Base-by-base conservation (phyloP, 2,329 filamentous ascomycete genomes). In the Kalaharituber pfeilii region DNA sequence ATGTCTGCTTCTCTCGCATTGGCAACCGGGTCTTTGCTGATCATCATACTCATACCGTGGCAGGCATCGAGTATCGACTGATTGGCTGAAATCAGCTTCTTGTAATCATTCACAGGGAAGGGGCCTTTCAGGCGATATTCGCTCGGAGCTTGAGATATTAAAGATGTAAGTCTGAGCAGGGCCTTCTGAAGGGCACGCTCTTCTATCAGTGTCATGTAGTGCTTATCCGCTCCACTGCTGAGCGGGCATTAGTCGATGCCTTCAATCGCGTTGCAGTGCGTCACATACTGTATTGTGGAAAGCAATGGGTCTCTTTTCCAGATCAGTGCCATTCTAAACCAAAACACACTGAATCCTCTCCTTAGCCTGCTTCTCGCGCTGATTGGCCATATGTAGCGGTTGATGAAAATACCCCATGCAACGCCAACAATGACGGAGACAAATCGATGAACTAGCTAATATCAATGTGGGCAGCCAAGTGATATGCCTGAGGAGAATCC, bases 251-350 rank as follows among this genome's bases (percentile, higher is more conserved):
- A 18, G 7, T 9, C 7, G 18, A 18, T 15, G 2, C 9, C 25
- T 7, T 9, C n/a, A 36, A 47, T 47, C 22, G 11, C 42, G 20
- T 47, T 13, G 42, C 11, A 47, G 20, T 13, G 64, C 22, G 60
- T 24, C 11, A 22, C 42, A 47, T 47, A 11, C 11, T 9, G 11
- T 15, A 26, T 42, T n/a, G 33, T 39, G n/a, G 25, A 50, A 53
- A 94, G 75, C 24, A 98, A 72, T 0, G 91, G 91, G 7, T 93
- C 89, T 45, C 88, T 80, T 69, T 89, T 94, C 91, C 91, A 98
- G 60, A 96, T 88, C 29, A 98, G 75, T 15, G 87, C 86, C 80
- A 98, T 88, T 56, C 93, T 85, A 5, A 98, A 75, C 77, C 91
- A 96, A 11, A 98, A 72, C n/a, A 94, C 74, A 26, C 86, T 85